phyloP scores from a whole-genome alignment of 2,329 filamentous ascomycete genomes.

The Byssochlamys sp. region DNA sequence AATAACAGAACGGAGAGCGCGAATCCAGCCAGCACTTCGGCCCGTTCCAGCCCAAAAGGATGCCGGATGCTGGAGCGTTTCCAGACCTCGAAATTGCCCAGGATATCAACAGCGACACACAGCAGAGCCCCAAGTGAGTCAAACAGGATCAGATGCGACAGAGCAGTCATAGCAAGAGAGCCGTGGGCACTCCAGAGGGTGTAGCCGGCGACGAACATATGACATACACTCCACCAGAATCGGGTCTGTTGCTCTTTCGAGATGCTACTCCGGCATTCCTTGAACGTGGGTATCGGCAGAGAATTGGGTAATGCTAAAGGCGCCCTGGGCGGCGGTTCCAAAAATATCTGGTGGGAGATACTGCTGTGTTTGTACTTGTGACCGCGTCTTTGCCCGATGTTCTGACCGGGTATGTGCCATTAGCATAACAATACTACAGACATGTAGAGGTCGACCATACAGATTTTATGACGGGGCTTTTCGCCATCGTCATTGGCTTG shows the following conservation, averaged over 20 bases:
- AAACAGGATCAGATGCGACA: conserved; percentile 90
- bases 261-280: conserved; percentile 83
- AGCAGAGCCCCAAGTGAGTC: conserved; percentile 86
- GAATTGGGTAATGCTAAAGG: conserved; percentile 84
- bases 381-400: conserved; percentile 80
- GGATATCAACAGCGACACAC: conserved; percentile 83
- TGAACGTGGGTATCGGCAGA: conserved; percentile 78
- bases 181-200: conserved; percentile 79
- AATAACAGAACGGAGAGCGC: conserved; percentile 90
- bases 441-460: conserved; percentile 40
- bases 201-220: conserved; percentile 71
- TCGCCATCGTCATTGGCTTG: conserved; percentile 68
- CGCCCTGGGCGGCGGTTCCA: conserved; percentile 75
- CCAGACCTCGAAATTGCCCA: conserved; percentile 97
- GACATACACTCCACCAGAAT: conserved; percentile 80
- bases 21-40: conserved; percentile 88
- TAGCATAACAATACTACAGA: neutral
- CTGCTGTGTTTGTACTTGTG: conserved; percentile 98
- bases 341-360: conserved; percentile 92
- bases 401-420: conserved; percentile 43
- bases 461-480: conserved; percentile 62
- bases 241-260: conserved; percentile 74
- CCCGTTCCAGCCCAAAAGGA: conserved; percentile 82
- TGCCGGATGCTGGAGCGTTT: conserved; percentile 83
- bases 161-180: conserved; percentile 78